Base-by-base conservation (phyloP, 2,329 filamentous ascomycete species). In the Colletotrichum tropicale region DNA sequence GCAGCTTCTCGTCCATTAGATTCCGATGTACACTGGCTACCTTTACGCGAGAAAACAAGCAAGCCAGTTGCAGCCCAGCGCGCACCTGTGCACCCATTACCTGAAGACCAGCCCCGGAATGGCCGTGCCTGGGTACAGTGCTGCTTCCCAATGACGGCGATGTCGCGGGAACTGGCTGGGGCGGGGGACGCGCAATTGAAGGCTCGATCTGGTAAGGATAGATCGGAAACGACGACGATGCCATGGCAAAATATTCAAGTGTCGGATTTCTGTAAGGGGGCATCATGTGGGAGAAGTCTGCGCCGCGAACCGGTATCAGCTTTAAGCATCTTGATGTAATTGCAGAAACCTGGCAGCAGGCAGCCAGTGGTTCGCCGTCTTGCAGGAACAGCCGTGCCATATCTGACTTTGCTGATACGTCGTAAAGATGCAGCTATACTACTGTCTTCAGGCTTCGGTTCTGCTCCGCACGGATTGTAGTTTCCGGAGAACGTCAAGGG, bases 121-220 rank as follows among this genome's bases (percentile, higher is more conserved):
- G 28, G 28, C 70, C 70, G 74, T 71, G 61, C 71, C 62, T 52
- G 62, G 36, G 52, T 65, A 36, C 70, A 15, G 36, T 28, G 60
- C 70, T 66, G 52, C 55, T 26, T 68, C 55, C 34, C 48, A 73
- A 67, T 71, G 74, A 75, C 71, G 74, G 58, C 58, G 58, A 32
- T 34, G n/a, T 52, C 16, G 66, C 73, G 30, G 62, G 55, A 72
- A 64, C 43, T 38, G 72, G 28, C 72, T 75, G 64, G 43, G 38
- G 28, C 6, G 56, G 61, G 36, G 71, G 74, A 75, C 74, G 71
- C 74, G 71, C 71, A 76, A 70, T 75, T 24, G 21, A 61, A 66
- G 66, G 28, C 66, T 71, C 61, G 74, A 76, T 71, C 24, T 21
- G 32, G 56, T 21, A 75, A 74, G 65, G 48, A 70, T 58, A 62